Base-by-base conservation (phyloP, 768 basidiomycete species). In the Hygrocybe punicea region DNA sequence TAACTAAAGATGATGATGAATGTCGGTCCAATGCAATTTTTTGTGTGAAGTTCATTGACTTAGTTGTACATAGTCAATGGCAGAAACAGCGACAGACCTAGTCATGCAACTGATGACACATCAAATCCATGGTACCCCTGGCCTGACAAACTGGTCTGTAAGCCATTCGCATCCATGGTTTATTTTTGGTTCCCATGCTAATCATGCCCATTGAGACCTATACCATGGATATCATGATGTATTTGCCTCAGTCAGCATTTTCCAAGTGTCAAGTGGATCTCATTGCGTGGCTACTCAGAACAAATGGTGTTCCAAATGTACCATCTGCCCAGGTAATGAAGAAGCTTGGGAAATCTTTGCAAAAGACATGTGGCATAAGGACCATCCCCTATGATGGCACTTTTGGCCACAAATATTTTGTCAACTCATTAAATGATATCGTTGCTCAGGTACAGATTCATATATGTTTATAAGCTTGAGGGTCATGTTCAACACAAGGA, bases 391-490 rank as follows among this genome's bases (percentile, higher is more conserved):
- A 73, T 51, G 45, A 65, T 9, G 73, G 74, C 4, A 63, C 63
- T 0, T 60, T 72, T 19, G 73, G 72, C 0, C 65, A 74, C 53
- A 60, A 49, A 7, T 74, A 71, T 47, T 68, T 66, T 60, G 65
- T 71, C 4, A 76, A 75, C 52, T 60, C 53, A 19, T 40, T 76
- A 5, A 25, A 63, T 0, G 53, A 67, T 16, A 69, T 76, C 21
- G 65, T 74, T 33, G 62, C 67, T 1, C 74, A 72, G 64, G 72
- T 70, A 55, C 21, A n/a, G n/a, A n/a, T n/a, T n/a, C n/a, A n/a
- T n/a, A n/a, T n/a, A n/a, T n/a, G n/a, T n/a, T n/a, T n/a, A n/a
- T n/a, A n/a, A n/a, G n/a, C n/a, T n/a, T n/a, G n/a, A n/a, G n/a
- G n/a, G 49, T 50, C 19, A n/a, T 47, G 37, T 37, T 25, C 16